phyloP scores from a whole-genome alignment of 1,284 basidiomycete genomes.

The Boletellus sp. region DNA sequence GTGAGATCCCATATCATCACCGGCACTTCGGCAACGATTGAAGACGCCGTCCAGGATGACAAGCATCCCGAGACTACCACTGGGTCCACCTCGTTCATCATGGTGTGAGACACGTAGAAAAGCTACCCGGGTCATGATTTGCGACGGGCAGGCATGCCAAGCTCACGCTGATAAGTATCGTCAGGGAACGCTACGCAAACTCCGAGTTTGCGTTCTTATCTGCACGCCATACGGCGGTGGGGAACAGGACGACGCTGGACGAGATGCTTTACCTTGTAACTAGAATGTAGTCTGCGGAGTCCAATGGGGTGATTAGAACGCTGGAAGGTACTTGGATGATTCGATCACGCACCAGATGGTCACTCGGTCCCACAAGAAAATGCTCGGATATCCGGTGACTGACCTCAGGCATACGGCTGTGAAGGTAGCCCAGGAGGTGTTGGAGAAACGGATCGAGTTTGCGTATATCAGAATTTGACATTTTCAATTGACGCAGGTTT shows the following conservation, averaged over 20 bases:
- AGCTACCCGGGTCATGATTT: not conserved
- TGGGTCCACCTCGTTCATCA: not conserved
- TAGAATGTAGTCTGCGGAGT: not conserved
- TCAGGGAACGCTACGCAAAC: not conserved
- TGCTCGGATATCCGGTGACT: not conserved
- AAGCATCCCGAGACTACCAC: not conserved
- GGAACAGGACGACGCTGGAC: not conserved
- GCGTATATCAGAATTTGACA: not conserved
- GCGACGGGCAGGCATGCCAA: not conserved
- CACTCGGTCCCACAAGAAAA: not conserved
- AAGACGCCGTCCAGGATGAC: not conserved
- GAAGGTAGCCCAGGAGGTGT: not conserved
- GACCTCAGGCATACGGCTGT: not conserved
- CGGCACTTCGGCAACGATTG: not conserved
- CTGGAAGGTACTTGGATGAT: not conserved
- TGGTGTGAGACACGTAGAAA: not conserved
- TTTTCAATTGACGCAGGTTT: not conserved
- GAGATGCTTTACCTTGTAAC: not conserved
- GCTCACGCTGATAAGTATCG: not conserved
- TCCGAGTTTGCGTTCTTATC: not conserved
- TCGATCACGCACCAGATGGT: not conserved
- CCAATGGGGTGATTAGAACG: not conserved
- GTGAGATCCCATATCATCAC: not conserved
- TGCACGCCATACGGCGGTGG: not conserved
- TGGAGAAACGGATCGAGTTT: slow-evolving; percentile 3